phyloP scores from a whole-genome alignment of 352 stramenopile genomes.

The Phytophthora sp. region DNA sequence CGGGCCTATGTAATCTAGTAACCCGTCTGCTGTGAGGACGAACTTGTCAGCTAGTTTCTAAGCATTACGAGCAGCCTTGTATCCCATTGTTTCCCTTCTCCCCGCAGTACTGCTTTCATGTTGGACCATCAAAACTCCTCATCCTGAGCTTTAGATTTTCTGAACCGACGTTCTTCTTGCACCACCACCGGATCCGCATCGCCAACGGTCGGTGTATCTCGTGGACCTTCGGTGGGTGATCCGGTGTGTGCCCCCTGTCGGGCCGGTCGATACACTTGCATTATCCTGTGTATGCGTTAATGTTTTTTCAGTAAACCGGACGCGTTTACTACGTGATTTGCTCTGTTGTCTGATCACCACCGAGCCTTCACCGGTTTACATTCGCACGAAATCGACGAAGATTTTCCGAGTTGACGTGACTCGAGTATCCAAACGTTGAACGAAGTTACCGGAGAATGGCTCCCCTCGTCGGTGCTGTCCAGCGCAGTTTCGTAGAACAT shows the following conservation, averaged over 20 bases:
- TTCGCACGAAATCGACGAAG: slow-evolving; percentile 1
- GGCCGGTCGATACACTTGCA: no score
- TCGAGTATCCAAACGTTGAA: background rate
- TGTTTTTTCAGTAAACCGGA: slow-evolving; percentile 10
- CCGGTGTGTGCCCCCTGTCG: no score
- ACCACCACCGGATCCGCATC: no score
- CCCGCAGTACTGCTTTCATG: slow-evolving; percentile 8
- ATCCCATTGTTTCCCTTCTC: background rate
- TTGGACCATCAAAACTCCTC: slow-evolving; percentile 13
- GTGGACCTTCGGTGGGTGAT: no score
- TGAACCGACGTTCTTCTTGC: no score
- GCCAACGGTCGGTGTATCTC: no score
- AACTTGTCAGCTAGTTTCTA: slow-evolving; percentile 7
- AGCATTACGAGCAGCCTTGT: background rate
- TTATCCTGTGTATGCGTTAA: background rate
- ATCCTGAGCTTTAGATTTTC: no score
- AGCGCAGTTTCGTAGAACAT: no score
- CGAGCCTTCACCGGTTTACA: background rate
- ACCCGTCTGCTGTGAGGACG: background rate
- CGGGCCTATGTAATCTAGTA: slow-evolving; percentile 1
- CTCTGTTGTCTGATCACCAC: background rate
- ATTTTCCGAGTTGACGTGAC: no score
- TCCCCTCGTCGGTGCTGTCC: no score
- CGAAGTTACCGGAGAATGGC: no score
- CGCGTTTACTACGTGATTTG: background rate